These are phyloP conservation scores for Kodamaea plutei DNA, from an alignment of 1,139 yeast species.

Conservation along the genomic window DNA sequence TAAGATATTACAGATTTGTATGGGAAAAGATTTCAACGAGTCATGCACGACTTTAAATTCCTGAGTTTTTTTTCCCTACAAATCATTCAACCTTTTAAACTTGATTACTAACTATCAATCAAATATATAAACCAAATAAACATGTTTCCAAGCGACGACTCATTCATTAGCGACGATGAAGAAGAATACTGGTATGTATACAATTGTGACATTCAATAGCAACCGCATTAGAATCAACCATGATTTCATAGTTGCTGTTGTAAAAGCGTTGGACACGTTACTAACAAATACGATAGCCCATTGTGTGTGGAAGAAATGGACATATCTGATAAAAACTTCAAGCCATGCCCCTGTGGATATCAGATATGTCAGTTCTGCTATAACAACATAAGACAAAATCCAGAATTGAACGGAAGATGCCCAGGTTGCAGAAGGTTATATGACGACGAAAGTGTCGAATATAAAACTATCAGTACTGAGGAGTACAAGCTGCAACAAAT, in stretches of 20 bases:
- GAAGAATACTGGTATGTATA: conserved; percentile 64
- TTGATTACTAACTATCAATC: neutral
- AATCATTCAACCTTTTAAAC: neutral
- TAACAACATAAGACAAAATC: conserved; percentile 92
- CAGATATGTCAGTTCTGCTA: conserved; percentile 98
- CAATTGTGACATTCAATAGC: neutral
- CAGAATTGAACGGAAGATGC: conserved; percentile 91
- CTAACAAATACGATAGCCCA: conserved; percentile 50
- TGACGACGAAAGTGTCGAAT: conserved; percentile 90
- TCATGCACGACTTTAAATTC: no score
- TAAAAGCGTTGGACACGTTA: no score
- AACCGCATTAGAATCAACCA: neutral
- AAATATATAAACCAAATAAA: conserved; percentile 2
- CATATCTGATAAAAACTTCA: conserved; percentile 90
- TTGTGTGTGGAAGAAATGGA: conserved; percentile 97
- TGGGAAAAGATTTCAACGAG: no score
- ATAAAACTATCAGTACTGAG: conserved; percentile 76
- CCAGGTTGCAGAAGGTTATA: conserved; percentile 96
- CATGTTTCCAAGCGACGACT: conserved; percentile 35
- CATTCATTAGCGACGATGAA: conserved; percentile 72
- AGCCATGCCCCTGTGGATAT: conserved; percentile 99
- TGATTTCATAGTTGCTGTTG: neutral
- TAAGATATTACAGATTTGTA: no score
- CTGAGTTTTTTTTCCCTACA: no score
- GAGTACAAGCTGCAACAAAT: conserved; percentile 78